Conservation (phyloP, 768 basidiomycete genomes). For the Amanita pseudoporphyria region DNA sequence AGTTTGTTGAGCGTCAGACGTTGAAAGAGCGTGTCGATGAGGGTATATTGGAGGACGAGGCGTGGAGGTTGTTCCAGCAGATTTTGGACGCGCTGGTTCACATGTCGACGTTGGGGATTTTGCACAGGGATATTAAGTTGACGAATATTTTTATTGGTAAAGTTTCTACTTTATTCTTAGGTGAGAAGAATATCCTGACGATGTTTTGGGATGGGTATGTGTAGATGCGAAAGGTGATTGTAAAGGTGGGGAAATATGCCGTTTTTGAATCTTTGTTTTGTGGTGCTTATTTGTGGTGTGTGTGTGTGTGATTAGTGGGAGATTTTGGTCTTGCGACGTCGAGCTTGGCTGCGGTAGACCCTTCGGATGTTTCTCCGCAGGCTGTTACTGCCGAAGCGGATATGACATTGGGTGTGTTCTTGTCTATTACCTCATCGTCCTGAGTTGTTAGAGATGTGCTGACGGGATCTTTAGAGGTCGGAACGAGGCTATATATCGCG, state of each 20-base stretch:
- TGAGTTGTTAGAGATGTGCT: background rate
- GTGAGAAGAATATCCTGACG: too few relatives aligned
- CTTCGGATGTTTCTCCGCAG: conserved; percentile 50
- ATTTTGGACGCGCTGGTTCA: conserved; percentile 85
- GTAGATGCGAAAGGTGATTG: conserved; percentile 76
- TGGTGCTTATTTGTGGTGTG: conserved; percentile 8
- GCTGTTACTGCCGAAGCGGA: conserved; percentile 43
- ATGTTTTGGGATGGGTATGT: background rate
- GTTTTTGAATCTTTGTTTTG: background rate
- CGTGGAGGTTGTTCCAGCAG: conserved; percentile 86
- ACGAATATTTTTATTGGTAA: conserved; percentile 91
- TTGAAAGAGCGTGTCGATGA: conserved; percentile 80
- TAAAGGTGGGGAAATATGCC: conserved; percentile 35
- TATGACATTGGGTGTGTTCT: conserved; percentile 57
- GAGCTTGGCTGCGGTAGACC: conserved; percentile 69
- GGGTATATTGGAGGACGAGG: conserved; percentile 74
- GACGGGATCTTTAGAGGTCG: conserved; percentile 51
- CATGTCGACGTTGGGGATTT: conserved; percentile 80
- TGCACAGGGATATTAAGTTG: conserved; percentile 86
- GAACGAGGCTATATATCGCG: conserved; percentile 87
- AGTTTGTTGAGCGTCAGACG: conserved; percentile 88
- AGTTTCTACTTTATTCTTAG: conserved; percentile 14
- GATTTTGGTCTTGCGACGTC: conserved; percentile 91
- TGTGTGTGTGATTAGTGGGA: too few relatives aligned
- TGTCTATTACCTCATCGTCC: background rate